These are phyloP conservation scores for Colletotrichum coccodes DNA, from an alignment of 2,329 filamentous ascomycete genomes.

Conservation along the genomic window DNA sequence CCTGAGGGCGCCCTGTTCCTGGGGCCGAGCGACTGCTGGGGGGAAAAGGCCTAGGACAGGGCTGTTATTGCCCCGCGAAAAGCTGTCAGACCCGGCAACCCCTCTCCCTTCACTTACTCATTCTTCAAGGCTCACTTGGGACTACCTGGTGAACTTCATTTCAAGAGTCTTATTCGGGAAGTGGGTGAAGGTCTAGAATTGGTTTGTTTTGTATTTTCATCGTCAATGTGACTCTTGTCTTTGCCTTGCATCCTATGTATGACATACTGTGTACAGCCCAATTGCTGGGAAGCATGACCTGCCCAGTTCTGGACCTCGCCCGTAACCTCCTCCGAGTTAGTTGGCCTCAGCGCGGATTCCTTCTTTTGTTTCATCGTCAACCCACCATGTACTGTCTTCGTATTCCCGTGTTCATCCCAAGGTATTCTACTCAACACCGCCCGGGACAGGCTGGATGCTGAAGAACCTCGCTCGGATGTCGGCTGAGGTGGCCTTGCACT, in stretches of 20 bases:
- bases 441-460: constrained; percentile 40
- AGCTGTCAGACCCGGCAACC: constrained; percentile 9
- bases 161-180: constrained; percentile 5
- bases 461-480: constrained; percentile 41
- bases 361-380: constrained; percentile 15
- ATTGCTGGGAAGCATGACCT: not conserved
- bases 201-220: not conserved
- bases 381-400: not conserved
- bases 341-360: constrained; percentile 1
- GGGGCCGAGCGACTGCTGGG: constrained; percentile 5
- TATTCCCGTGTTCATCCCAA: constrained; percentile 15
- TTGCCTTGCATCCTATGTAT: not conserved
- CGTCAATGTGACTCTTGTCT: not conserved
- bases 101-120: not conserved
- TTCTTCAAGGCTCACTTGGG: not conserved
- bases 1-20: constrained; percentile 9
- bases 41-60: constrained; percentile 7
- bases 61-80: constrained; percentile 21
- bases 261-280: not conserved
- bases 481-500: constrained; percentile 41
- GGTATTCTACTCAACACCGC: not conserved
- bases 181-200: not conserved
- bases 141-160: not conserved
- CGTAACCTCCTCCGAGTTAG: not conserved
- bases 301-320: not conserved